phyloP scores from a whole-genome alignment of 805 yeast species.

The Starmerella lactis-condensi region DNA sequence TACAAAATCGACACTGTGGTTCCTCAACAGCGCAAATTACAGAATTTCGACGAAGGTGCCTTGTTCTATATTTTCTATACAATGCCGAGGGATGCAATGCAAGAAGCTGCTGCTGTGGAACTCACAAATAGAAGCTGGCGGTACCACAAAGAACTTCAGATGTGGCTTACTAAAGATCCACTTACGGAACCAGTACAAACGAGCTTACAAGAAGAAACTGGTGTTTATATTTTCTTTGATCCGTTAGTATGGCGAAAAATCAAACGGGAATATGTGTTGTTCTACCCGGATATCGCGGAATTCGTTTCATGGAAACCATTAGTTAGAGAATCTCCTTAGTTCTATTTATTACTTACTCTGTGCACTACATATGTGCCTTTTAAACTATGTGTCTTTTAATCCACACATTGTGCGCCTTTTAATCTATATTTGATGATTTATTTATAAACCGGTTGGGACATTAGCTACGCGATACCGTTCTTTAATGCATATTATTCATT shows the following conservation, averaged over 20 bases:
- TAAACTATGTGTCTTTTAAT: too few species aligned
- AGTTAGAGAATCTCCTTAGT: too few species aligned
- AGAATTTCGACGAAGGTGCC: slow-evolving; percentile 67
- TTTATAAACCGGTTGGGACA: too few species aligned
- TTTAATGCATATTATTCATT: too few species aligned
- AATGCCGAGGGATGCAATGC: slow-evolving; percentile 79
- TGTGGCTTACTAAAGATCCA: slow-evolving; percentile 92
- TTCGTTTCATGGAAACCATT: slow-evolving; percentile 2
- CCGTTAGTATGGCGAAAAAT: slow-evolving; percentile 93
- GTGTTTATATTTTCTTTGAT: slow-evolving; percentile 84
- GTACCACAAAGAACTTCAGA: slow-evolving; percentile 84
- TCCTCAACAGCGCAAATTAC: slow-evolving; percentile 29
- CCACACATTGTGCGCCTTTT: too few species aligned
- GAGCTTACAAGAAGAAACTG: slow-evolving; percentile 72
- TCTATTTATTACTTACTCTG: too few species aligned
- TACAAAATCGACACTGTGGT: slow-evolving; percentile 27
- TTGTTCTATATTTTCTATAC: slow-evolving; percentile 83
- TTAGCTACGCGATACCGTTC: too few species aligned
- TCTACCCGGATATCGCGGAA: slow-evolving; percentile 44
- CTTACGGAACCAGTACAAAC: slow-evolving; percentile 70
- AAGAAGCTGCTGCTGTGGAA: slow-evolving; percentile 84
- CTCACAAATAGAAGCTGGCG: slow-evolving; percentile 89
- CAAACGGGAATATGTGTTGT: slow-evolving; percentile 45
- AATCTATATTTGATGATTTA: too few species aligned
- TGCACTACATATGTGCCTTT: too few species aligned